Evolutionary conservation across 2,329 filamentous ascomycete genomes (phyloP).

Genomic region (Fusarium sp.): DNA sequence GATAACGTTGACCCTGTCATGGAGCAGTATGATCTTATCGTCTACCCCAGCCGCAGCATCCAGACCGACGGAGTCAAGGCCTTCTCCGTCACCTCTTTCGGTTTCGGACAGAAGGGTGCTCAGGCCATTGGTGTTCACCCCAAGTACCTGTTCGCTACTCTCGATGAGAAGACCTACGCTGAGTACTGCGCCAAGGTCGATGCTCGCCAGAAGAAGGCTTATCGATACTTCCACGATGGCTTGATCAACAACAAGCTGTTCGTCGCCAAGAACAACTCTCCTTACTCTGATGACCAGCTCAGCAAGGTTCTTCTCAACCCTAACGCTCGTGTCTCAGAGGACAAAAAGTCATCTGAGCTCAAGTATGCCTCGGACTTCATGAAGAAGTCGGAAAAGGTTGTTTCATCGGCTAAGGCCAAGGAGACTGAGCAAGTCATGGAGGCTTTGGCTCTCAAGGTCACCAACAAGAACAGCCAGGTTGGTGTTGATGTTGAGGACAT

Average conservation of each 20-base stretch:
- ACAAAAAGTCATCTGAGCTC: slow-evolving; percentile 88
- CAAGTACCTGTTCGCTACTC: slow-evolving; percentile 93
- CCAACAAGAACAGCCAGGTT: slow-evolving; percentile 75
- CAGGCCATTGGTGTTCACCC: slow-evolving; percentile 98
- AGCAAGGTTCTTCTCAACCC: slow-evolving; percentile 93
- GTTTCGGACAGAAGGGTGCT: slow-evolving; percentile 98
- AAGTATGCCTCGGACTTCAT: slow-evolving; percentile 78
- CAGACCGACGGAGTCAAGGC: slow-evolving; percentile 99
- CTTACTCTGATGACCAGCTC: slow-evolving; percentile 90
- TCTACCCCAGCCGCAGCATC: slow-evolving; percentile 94
- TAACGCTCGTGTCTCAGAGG: slow-evolving; percentile 82
- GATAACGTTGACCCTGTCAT: slow-evolving; percentile 97
- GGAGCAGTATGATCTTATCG: slow-evolving; percentile 98
- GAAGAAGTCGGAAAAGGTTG: slow-evolving; percentile 70
- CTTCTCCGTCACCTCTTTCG: slow-evolving; percentile 98
- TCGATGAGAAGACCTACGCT: slow-evolving; percentile 85
- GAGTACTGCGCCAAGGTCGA: slow-evolving; percentile 90
- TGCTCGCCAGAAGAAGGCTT: slow-evolving; percentile 96
- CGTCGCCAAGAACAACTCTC: slow-evolving; percentile 91
- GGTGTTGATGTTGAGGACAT: slow-evolving; percentile 96
- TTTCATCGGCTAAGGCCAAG: slow-evolving; percentile 63
- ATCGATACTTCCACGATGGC: slow-evolving; percentile 98
- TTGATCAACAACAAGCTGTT: slow-evolving; percentile 98
- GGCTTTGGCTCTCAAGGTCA: slow-evolving; percentile 75
- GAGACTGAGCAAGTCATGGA: slow-evolving; percentile 82